Evolutionary conservation across 2,329 filamentous ascomycete genomes (phyloP), one percentile per base, ranked within the genome.

Genomic region (Ophiostoma piceae): DNA sequence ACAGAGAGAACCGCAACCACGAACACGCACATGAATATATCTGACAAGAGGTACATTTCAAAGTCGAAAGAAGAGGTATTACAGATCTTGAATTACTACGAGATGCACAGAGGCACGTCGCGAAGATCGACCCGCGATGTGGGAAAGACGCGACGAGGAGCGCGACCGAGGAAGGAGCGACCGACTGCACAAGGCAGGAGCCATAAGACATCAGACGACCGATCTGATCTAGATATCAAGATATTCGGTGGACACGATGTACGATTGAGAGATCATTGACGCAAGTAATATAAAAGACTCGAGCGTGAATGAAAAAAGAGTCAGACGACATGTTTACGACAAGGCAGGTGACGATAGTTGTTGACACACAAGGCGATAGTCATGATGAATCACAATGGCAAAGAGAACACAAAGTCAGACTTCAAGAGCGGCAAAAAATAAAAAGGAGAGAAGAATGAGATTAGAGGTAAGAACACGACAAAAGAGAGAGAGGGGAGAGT

Each of bases 401-500:
- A 35, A 39, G 9, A 16, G 11, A 26, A 22, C 57, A 62, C 26
- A 29, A 29, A 19, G 3, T 8, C n/a, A 57, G 9, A 22, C 47
- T 6, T 35, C 47, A 8, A 22, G 3, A 22, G 12, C 35, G 39
- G 3, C 39, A 39, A 26, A 65, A 65, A 65, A 65, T 39, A 65
- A 41, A 65, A 41, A 22, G 35, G 41, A 65, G 62, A 39, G 35
- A 65, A 39, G 35, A 65, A 65, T 39, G 62, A 19, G 22, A 39
- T 5, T 11, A 7, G 9, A 39, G 29, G 35, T 19, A 19, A 65
- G 19, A 11, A 9, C 6, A 65, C 62, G 66, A 41, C 29, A 75
- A 73, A 72, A 71, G 69, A 16, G 72, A 72, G 72, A 71, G 69
- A 66, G 71, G 39, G 68, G 68, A 66, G 62, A 66, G 71, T 73